Evolutionary conservation across 2,329 filamentous ascomycete species (phyloP).

Genomic region (Curvularia hawaiiensis): DNA sequence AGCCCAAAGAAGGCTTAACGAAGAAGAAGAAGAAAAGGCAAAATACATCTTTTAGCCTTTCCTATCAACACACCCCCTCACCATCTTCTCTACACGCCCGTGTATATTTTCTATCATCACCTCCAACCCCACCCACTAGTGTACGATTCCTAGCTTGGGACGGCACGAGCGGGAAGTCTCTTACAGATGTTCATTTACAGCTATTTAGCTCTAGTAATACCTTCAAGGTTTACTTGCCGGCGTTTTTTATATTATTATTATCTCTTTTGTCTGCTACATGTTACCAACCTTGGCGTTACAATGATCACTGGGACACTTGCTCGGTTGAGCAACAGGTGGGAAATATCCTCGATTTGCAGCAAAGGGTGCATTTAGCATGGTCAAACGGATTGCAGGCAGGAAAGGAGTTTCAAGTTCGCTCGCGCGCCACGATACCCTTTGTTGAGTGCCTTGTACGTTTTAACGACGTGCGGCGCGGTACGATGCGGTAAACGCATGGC

Average conservation of each 20-base stretch:
- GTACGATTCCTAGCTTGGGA: slow-evolving; percentile 14
- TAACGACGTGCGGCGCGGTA: slow-evolving; percentile 5
- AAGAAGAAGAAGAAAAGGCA: slow-evolving; percentile 22
- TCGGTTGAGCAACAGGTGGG: slow-evolving; percentile 12
- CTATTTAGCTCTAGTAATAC: slow-evolving; percentile 17
- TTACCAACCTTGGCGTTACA: slow-evolving; percentile 14
- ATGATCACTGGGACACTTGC: slow-evolving; percentile 4
- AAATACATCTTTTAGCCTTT: slow-evolving; percentile 5
- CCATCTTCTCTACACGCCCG: slow-evolving; percentile 21
- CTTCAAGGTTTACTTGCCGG: slow-evolving; percentile 16
- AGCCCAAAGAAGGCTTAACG: slow-evolving; percentile 26
- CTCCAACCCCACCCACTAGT: slow-evolving; percentile 15
- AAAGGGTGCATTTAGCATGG: slow-evolving; percentile 17
- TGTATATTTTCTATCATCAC: slow-evolving; percentile 26
- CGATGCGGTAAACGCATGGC: slow-evolving; percentile 1
- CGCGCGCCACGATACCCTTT: slow-evolving; percentile 1
- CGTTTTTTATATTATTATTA: slow-evolving; percentile 12
- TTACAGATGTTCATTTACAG: slow-evolving; percentile 18
- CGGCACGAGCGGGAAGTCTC: slow-evolving; percentile 4
- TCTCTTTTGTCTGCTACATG: slow-evolving; percentile 6
- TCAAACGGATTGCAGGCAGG: slow-evolving; percentile 7
- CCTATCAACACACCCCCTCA: slow-evolving; percentile 5
- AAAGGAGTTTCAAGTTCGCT: slow-evolving; percentile 5
- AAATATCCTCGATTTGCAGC: slow-evolving; percentile 14
- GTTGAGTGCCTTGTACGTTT: slow-evolving; percentile 10